Conservation (phyloP, 441 rosid species). For the Adansonia madagascariensis region DNA sequence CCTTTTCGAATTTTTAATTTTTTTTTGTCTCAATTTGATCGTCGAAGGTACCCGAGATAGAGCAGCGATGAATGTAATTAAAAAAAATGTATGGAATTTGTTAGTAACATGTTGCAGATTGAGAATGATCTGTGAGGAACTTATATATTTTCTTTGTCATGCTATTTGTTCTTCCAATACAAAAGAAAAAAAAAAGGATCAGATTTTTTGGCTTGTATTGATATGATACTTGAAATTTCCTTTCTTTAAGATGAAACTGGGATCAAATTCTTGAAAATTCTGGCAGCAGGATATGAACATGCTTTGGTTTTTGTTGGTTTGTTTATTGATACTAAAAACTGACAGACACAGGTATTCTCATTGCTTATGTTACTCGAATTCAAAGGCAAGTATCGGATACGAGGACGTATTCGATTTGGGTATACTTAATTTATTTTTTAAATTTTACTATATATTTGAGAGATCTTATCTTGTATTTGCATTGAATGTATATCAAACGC, state of each 20-base stretch:
- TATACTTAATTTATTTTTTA: too few relatives aligned
- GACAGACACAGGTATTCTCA: neutral
- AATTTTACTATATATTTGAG: too few relatives aligned
- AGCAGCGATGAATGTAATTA: conserved; percentile 43
- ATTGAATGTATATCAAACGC: too few relatives aligned
- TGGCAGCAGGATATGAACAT: neutral
- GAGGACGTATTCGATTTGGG: too few relatives aligned
- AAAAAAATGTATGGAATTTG: conserved; percentile 36
- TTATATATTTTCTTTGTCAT: conserved; percentile 14
- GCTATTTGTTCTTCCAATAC: conserved; percentile 11
- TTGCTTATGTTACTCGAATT: neutral
- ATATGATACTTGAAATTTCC: neutral
- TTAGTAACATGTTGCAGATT: conserved; percentile 41
- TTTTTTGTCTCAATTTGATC: conserved; percentile 31
- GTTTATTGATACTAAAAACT: neutral
- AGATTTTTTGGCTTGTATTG: neutral
- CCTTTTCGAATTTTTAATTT: conserved; percentile 4
- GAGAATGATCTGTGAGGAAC: conserved; percentile 36
- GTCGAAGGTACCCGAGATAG: conserved; percentile 34
- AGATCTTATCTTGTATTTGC: too few relatives aligned
- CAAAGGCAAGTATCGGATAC: too few relatives aligned
- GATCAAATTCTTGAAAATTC: neutral
- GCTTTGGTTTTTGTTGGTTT: neutral
- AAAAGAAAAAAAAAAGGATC: neutral
- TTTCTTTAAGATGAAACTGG: neutral